Evolutionary conservation across 345 rosid genomes (phyloP).

Genomic region (Ricinus communis): DNA sequence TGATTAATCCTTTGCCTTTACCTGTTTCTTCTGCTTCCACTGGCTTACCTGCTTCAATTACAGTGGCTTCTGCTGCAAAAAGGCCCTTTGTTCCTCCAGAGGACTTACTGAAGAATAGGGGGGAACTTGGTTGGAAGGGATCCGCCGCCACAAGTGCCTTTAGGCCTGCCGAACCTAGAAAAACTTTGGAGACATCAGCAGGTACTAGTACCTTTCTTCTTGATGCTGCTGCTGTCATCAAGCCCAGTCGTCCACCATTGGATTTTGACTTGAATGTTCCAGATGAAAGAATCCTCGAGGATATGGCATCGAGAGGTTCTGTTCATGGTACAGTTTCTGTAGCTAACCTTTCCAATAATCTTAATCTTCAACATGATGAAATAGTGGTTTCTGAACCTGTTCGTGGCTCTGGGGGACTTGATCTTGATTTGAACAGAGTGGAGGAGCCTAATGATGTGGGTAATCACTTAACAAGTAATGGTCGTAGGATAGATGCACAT

Average conservation of each 20-base stretch:
- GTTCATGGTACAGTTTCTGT: slow-evolving; percentile 33
- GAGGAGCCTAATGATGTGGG: slow-evolving; percentile 60
- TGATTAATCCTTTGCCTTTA: slow-evolving; percentile 39
- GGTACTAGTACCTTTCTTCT: slow-evolving; percentile 28
- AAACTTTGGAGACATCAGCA: slow-evolving; percentile 42
- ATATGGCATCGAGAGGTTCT: slow-evolving; percentile 48
- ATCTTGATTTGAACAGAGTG: slow-evolving; percentile 75
- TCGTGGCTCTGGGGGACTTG: slow-evolving; percentile 65
- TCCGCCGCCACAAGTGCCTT: slow-evolving; percentile 98
- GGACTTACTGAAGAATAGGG: slow-evolving; percentile 65
- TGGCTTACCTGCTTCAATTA: slow-evolving; percentile 59
- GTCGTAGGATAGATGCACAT: slow-evolving; percentile 39
- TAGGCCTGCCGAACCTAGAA: slow-evolving; percentile 93
- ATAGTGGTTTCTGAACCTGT: slow-evolving; percentile 30
- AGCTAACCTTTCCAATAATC: slow-evolving; percentile 26
- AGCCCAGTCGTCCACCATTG: slow-evolving; percentile 48
- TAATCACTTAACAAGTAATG: slow-evolving; percentile 35
- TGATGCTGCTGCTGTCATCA: slow-evolving; percentile 47
- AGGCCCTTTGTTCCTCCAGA: slow-evolving; percentile 79
- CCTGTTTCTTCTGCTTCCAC: slow-evolving; percentile 47
- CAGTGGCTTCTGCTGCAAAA: slow-evolving; percentile 89
- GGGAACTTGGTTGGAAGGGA: slow-evolving; percentile 90
- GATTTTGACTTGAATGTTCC: slow-evolving; percentile 86
- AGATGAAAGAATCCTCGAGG: slow-evolving; percentile 80
- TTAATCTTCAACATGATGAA: slow-evolving; percentile 31